Percentiles rank a stretch among this genome's conserved stretches.
Evolutionary conservation across 192 early-diverging fungal species (phyloP).

Genomic region (Coemansia sp.): DNA sequence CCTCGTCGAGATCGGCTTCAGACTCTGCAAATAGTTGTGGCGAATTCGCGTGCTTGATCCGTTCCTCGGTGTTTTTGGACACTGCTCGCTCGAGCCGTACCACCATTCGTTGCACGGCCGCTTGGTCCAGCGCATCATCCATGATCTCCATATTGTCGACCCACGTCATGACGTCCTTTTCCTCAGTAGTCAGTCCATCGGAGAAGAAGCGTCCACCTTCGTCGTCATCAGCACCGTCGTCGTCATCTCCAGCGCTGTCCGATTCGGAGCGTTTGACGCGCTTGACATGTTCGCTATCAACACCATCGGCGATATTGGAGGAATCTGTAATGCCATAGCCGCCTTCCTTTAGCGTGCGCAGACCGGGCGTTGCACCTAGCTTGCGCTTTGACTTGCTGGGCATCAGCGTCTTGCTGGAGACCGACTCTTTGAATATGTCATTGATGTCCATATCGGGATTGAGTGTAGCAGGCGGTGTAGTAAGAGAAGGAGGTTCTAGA

Average conservation of each 20-base stretch:
- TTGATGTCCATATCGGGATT: constrained; percentile 36
- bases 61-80: constrained; percentile 84
- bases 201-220: constrained; percentile 82
- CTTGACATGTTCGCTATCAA: background rate
- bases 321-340: constrained; percentile 33
- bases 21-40: constrained; percentile 84
- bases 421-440: constrained; percentile 50
- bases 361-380: constrained; percentile 32
- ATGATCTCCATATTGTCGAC: constrained; percentile 79
- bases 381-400: constrained; percentile 36
- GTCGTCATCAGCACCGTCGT: constrained; percentile 61
- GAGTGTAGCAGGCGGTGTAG: background rate
- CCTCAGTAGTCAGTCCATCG: constrained; percentile 75
- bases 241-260: constrained; percentile 18
- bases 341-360: constrained; percentile 39
- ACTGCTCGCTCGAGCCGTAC: constrained; percentile 83
- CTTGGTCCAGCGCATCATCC: constrained; percentile 65
- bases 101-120: constrained; percentile 72
- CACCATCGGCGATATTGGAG: background rate
- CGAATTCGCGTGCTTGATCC: constrained; percentile 70
- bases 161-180: constrained; percentile 75
- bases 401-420: constrained; percentile 28
- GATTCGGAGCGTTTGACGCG: constrained; percentile 13
- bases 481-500: background rate
- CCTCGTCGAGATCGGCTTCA: constrained; percentile 92